Evolutionary conservation across 352 stramenopile species (phyloP), one percentile per base, ranked within the genome.

Genomic region (Phytophthora foliorum): DNA sequence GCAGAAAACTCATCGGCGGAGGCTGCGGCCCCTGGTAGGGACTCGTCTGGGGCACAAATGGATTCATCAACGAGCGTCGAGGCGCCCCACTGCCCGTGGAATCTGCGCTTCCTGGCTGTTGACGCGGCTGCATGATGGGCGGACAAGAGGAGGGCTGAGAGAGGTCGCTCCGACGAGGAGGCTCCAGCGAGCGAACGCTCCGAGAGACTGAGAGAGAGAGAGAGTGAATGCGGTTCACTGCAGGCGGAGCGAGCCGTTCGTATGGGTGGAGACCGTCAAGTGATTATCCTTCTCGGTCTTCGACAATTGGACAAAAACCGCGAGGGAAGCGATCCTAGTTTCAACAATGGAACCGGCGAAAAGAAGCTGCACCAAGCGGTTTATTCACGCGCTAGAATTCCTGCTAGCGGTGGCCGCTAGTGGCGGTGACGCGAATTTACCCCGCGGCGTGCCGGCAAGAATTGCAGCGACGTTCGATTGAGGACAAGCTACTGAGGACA

Each of bases 271-370:
- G 45, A 57, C 45, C 52, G 27, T 56, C 52, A 59, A 59, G 13
- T 44, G 46, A 53, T 68, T 63, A 51, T 63, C 8, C 45, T 66
- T 66, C 25, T 42, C n/a, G 52, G 31, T 57, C 34, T 14, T 16
- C 46, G 38, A 29, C 58, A 72, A 77, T 77, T 74, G 69, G 64
- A 63, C 65, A 74, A 77, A 77, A 69, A 55, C 22, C 57, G 13
- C 17, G 22, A 57, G 39, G 49, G n/a, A 42, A 65, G 39, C 25
- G 41, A 36, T 39, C 39, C 27, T 22, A 42, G 44, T 59, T 73
- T 63, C 39, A 66, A 52, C 45, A 53, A 60, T 38, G 29, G 21
- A n/a, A n/a, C 11, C 38, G 42, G 32, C 44, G 44, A 69, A 72
- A 69, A 73, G 51, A 73, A 69, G 51, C 65, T 57, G 65, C 58